Base-by-base conservation (phyloP, 345 rosid genomes). In the Eucalyptus viminalis region DNA sequence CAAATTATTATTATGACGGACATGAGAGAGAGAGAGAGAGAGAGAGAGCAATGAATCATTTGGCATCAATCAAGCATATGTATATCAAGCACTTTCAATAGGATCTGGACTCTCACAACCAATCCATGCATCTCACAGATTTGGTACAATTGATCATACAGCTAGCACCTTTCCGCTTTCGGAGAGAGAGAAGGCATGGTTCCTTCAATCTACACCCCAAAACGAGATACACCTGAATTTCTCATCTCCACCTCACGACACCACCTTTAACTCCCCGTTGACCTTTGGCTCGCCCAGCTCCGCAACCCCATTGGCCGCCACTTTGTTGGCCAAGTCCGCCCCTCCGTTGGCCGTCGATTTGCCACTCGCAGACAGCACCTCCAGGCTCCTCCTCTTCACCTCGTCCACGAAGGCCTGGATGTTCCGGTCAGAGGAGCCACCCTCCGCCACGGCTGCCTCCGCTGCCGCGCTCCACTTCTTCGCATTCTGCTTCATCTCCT, bases 391-490 rank as follows among this genome's bases (percentile, higher is more conserved):
- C 54, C 90, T 90, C 90, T 86, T 85, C 69, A 94, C 91, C 91
- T 94, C 94, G n/a, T 94, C 86, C 17, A 92, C 92, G 47, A 95
- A 91, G 54, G 87, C 85, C 90, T 92, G 91, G 87, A 93, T 92
- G 89, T 95, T 93, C 91, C 89, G 85, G 58, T 92, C 93, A 3
- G 95, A 93, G 17, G 95, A 92, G 14, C 95, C 94, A 1, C 92
- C 93, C 19, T 47, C 50, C 1, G 91, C 91, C 31, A 91, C 89
- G 3, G 95, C 91, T 43, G 90, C 92, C 86, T 88, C 76, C 0
- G 96, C 96, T 2, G 92, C 93, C 12, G 45, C 51, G 67, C 90
- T 94, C 93, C 90, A 87, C 87, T 62, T 88, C 47, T 16, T 51
- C 15, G 94, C 93, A 6, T 94, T 94, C 83, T 14, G 87, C 92